Conservation (phyloP, 1,284 basidiomycete species). For the Marasmius fiardii region DNA sequence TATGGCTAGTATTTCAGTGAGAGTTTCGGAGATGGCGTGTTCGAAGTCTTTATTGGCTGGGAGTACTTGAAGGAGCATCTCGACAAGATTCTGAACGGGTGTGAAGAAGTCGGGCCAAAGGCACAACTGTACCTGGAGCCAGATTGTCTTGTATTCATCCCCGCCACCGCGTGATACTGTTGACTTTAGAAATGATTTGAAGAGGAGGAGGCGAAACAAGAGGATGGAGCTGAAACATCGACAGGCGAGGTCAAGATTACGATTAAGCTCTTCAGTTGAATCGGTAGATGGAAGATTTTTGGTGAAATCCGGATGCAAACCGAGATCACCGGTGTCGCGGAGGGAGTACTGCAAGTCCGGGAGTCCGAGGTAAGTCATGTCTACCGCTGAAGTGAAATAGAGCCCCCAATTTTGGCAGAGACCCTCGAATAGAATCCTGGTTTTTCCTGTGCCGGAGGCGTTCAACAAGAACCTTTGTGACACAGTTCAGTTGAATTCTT, state of each 20-base stretch:
- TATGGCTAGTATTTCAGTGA: slow-evolving; percentile 3
- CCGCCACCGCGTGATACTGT: background rate
- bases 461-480: slow-evolving; percentile 13
- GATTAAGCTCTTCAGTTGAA: background rate
- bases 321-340: background rate
- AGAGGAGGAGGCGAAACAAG: slow-evolving; percentile 11
- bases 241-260: background rate
- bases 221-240: slow-evolving; percentile 8
- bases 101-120: no score
- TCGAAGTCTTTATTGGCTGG: background rate
- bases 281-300: background rate
- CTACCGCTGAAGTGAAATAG: slow-evolving; percentile 5
- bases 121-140: slow-evolving; percentile 10
- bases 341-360: background rate
- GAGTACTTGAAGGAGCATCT: background rate
- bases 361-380: background rate
- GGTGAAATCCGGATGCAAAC: background rate
- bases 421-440: slow-evolving; percentile 9
- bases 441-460: slow-evolving; percentile 14
- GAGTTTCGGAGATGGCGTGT: background rate
- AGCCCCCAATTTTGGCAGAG: slow-evolving; percentile 12
- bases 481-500: background rate
- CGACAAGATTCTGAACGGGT: background rate
- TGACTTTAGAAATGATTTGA: slow-evolving; percentile 10
- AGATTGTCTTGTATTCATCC: slow-evolving; percentile 5